Base-by-base conservation (phyloP, 208 protist genomes). In the Herpetomonas tarakana region DNA sequence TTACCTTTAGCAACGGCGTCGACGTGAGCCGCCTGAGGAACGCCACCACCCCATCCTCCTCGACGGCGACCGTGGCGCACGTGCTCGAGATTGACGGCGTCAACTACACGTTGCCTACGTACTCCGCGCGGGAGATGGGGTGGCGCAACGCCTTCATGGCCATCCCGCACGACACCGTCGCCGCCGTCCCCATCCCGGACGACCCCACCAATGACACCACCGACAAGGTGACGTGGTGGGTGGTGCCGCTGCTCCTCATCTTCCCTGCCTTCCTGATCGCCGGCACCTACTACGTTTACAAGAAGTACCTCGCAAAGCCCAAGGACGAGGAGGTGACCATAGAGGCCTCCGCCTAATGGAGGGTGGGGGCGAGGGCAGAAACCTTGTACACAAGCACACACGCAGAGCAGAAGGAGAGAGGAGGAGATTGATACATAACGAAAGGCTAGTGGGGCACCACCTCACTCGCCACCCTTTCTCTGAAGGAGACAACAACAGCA, bases 1-100 rank as follows among this genome's bases (percentile, higher is more conserved):
- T 85, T 71, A 86, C 77, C 24, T 64, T 85, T 58, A 66, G 68
- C 65, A 87, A 67, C 31, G 79, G 76, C 21, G 66, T 65, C 0
- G 79, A 86, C 52, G 49, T 87, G 35, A 72, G 78, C 64, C 30
- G 53, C 0, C 65, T 64, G 9, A 50, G 60, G 18, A 38, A 68
- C 58, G 52, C 30, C 55, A 0, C 25, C 24, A 3, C 31, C 24
- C n/a, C 24, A 12, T 41, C 38, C 38, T 46, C 22, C 19, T 6
- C 35, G 28, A 12, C 9, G 9, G 39, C 41, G 14, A 25, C 52
- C 7, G n/a, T 29, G 7, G 18, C 14, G 12, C 27, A 31, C 52
- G 35, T 45, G 12, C 18, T 47, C 18, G 38, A 7, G 11, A 27
- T 22, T 18, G n/a, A 28, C 3, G 28, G 9, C 22, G n/a, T 24